phyloP scores from a whole-genome alignment of 257 asterid genomes.

The Scutellaria minor region DNA sequence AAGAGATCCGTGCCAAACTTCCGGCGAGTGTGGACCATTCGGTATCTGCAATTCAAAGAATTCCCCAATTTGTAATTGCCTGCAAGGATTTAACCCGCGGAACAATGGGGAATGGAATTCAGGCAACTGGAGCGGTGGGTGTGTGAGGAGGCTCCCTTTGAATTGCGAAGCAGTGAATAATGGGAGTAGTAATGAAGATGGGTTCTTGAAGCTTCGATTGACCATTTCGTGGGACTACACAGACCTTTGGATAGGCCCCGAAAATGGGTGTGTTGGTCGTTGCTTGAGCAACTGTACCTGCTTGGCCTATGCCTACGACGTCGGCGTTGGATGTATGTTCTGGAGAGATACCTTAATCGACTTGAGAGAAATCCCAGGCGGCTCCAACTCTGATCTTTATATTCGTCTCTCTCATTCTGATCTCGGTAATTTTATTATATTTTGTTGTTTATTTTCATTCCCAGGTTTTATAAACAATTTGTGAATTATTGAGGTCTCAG shows the following conservation, averaged over 20 bases:
- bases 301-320: slow-evolving; percentile 45
- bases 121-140: slow-evolving; percentile 58
- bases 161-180: slow-evolving; percentile 38
- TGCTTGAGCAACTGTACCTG: slow-evolving; percentile 58
- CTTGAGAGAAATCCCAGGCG: slow-evolving; percentile 35
- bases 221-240: background rate
- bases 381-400: slow-evolving; percentile 39
- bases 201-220: background rate
- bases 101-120: slow-evolving; percentile 45
- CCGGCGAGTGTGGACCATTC: slow-evolving; percentile 39
- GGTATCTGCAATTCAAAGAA: slow-evolving; percentile 42
- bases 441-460: background rate
- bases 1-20: slow-evolving; percentile 25
- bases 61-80: slow-evolving; percentile 50
- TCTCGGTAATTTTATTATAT: slow-evolving; percentile 38
- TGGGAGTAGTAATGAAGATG: background rate
- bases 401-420: slow-evolving; percentile 52
- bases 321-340: slow-evolving; percentile 47
- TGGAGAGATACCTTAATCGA: slow-evolving; percentile 46
- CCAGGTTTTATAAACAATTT: no score
- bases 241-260: slow-evolving; percentile 2
- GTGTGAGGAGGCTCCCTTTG: slow-evolving; percentile 45
- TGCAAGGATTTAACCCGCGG: slow-evolving; percentile 52
- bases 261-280: slow-evolving; percentile 35
- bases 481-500: background rate